Evolutionary conservation across 2,329 filamentous ascomycete species (phyloP).

Genomic region (Pezicula radicicola): DNA sequence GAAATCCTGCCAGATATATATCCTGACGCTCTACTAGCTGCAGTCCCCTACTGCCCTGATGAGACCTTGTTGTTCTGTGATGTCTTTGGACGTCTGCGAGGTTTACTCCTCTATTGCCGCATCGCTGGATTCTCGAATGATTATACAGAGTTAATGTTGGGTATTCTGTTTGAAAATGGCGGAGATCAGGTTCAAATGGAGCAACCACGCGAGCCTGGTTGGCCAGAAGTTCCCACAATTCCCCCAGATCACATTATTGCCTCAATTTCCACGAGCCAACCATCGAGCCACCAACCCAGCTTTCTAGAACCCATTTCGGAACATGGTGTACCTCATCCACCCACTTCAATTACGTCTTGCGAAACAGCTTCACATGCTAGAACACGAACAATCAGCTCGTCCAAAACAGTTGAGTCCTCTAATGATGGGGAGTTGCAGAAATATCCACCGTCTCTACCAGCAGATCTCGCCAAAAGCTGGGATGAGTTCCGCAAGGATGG

Average conservation of each 20-base stretch:
- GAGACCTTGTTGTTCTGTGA: constrained; percentile 12
- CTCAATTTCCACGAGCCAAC: neutral
- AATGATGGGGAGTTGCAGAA: too few species aligned
- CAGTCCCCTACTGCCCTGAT: constrained; percentile 12
- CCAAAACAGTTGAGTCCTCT: too few species aligned
- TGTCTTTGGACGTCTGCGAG: constrained; percentile 9
- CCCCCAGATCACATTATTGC: neutral
- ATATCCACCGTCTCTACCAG: too few species aligned
- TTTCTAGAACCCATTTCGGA: neutral
- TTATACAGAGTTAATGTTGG: constrained; percentile 11
- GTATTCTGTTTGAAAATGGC: constrained; percentile 10
- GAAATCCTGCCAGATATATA: neutral
- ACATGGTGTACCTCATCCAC: neutral
- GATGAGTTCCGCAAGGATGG: too few species aligned
- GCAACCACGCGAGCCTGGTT: constrained; percentile 4
- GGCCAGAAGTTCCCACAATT: constrained; percentile 5
- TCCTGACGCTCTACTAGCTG: neutral
- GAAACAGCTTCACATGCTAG: neutral
- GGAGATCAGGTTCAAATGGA: neutral
- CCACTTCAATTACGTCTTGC: neutral
- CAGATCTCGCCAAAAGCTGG: too few species aligned
- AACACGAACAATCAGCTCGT: neutral
- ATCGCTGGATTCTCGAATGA: constrained; percentile 16
- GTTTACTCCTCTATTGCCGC: constrained; percentile 10
- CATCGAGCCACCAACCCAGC: neutral